Evolutionary conservation across 2,329 filamentous ascomycete species (phyloP), one percentile per base, ranked within the genome.

Genomic region (Dendrostoma leiphaemia): DNA sequence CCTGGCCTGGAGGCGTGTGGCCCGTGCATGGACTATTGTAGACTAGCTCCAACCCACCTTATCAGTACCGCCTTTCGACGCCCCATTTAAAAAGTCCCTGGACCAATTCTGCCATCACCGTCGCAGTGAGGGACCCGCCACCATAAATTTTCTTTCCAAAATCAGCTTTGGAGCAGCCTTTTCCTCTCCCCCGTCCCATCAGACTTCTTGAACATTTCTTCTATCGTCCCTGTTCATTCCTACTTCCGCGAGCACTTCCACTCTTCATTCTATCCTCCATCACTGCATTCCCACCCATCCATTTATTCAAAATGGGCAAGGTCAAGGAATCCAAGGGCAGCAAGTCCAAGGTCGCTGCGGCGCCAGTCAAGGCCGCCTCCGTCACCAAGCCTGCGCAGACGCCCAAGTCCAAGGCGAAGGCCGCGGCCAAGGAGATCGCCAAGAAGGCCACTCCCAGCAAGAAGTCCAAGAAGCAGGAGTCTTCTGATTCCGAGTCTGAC

Each of bases 381-480:
- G 78, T 89, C 65, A 82, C 80, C 74, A 91, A 91, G 79, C 69
- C 84, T 50, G 76, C 82, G 58, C 79, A 87, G 70, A 81, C 80
- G 61, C 73, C 84, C 67, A 86, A 84, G 74, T 73, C 78, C 58
- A 88, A 88, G 77, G 80, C 83, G 64, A 88, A 88, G 79, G 78
- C 84, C 60, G 68, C 82, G 54, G 84, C 84, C 63, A 88, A 89
- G 79, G 75, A 78, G 57, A 67, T 73, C 43, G 74, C 80, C 55
- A 69, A 75, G 62, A 82, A 83, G 71, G 75, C 76, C 61, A 64
- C 74, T 59, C 71, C 74, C 50, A 67, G 67, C 63, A 79, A 67
- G 64, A 75, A 75, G 69, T 62, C 62, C 57, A 77, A 77, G 74
- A 80, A 79, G 66, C 67, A 56, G 48, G 69, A 65, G 58, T 59